Conservation (phyloP, 176 grass and related monocot genomes). For the Avena eriantha region DNA sequence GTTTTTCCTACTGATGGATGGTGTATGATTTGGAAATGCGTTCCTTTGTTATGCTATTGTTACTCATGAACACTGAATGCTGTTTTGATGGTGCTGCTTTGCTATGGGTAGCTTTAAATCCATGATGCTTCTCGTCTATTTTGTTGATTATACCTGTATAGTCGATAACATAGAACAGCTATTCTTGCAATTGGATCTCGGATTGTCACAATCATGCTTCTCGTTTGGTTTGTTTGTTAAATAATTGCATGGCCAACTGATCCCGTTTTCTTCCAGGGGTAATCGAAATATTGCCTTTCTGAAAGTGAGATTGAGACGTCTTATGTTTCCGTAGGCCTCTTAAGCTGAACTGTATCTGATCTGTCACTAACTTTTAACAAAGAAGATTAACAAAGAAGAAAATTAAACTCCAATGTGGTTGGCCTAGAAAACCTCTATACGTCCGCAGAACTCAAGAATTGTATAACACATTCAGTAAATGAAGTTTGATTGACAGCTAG, state of each 20-base stretch:
- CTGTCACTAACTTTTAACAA: not conserved
- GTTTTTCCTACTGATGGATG: slow-evolving; percentile 17
- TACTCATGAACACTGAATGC: not conserved
- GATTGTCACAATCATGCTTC: not conserved
- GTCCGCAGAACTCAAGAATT: not conserved
- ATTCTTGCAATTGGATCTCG: not conserved
- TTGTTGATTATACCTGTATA: slow-evolving; percentile 2
- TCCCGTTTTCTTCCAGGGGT: not conserved
- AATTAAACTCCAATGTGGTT: not conserved
- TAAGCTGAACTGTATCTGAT: not conserved
- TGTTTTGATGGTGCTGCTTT: not conserved
- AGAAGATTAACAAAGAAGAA: not conserved
- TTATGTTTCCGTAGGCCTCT: not conserved
- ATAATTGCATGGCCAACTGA: slow-evolving; percentile 22
- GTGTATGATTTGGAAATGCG: slow-evolving; percentile 11
- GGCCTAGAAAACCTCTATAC: not conserved
- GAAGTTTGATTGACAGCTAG: not conserved
- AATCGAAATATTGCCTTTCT: slow-evolving; percentile 9
- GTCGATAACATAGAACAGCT: not conserved
- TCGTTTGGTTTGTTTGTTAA: not conserved
- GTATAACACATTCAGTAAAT: not conserved
- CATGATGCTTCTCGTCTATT: not conserved
- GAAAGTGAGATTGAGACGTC: slow-evolving; percentile 29
- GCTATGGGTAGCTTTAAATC: not conserved
- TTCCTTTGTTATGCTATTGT: slow-evolving; percentile 12